Evolutionary conservation across 306 rosid genomes (phyloP).

Genomic region (Geum urbanum): DNA sequence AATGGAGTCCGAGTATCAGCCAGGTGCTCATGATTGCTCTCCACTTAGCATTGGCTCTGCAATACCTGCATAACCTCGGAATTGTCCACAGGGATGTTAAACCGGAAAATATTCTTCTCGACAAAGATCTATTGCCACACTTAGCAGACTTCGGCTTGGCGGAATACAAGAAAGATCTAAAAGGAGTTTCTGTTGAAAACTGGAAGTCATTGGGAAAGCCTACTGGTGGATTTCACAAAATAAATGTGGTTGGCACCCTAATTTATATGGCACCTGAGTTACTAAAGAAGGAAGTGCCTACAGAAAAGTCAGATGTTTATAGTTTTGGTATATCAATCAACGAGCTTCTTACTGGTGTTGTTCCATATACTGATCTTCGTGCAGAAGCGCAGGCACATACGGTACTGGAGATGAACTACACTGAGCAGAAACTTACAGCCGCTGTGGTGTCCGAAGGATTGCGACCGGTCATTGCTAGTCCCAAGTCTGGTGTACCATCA

Average conservation of each 20-base stretch:
- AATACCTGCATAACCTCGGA: conserved; percentile 82
- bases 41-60: conserved; percentile 71
- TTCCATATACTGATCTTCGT: conserved; percentile 95
- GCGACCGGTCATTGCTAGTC: conserved; percentile 69
- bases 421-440: conserved; percentile 83
- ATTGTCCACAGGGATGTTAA: conserved; percentile 93
- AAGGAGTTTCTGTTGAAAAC: conserved; percentile 55
- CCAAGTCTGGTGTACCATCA: conserved; percentile 60
- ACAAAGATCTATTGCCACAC: conserved; percentile 57
- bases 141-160: conserved; percentile 97
- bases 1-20: conserved; percentile 42
- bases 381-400: conserved; percentile 98
- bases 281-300: conserved; percentile 70
- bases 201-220: conserved; percentile 96
- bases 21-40: conserved; percentile 39
- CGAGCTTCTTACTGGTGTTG: conserved; percentile 92
- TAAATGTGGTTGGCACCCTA: conserved; percentile 86
- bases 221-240: conserved; percentile 96
- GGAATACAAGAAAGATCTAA: conserved; percentile 57
- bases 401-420: conserved; percentile 90
- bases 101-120: conserved; percentile 93
- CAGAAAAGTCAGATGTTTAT: conserved; percentile 86
- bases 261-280: conserved; percentile 97
- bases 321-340: conserved; percentile 83
- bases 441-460: conserved; percentile 81